These are phyloP conservation scores for Geotrichum fermentans DNA, from an alignment of 1,139 yeast species.

Conservation along the genomic window DNA sequence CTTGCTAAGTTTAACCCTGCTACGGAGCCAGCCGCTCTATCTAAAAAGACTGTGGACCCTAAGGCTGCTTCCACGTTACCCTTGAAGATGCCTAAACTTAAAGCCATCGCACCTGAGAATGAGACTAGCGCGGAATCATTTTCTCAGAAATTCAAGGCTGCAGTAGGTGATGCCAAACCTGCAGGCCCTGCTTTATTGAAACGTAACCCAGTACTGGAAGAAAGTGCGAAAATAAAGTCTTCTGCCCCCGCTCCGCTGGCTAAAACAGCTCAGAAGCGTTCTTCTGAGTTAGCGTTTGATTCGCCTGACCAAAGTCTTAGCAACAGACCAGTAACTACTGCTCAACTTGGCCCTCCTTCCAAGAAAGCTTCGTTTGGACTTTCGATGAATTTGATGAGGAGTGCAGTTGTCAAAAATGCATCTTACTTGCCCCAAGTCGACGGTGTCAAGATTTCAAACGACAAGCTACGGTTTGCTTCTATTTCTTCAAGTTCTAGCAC, in stretches of 20 bases:
- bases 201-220: background rate
- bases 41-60: no score
- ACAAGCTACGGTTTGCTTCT: constrained; percentile 33
- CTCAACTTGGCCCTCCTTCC: constrained; percentile 3
- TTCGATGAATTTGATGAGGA: constrained; percentile 5
- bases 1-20: no score
- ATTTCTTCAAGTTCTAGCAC: constrained; percentile 16
- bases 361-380: constrained; percentile 13
- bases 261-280: constrained; percentile 8
- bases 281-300: constrained; percentile 20
- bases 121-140: no score
- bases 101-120: no score
- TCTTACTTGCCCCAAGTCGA: constrained; percentile 32
- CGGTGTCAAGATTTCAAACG: constrained; percentile 37
- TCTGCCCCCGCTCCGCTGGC: background rate
- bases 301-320: constrained; percentile 10
- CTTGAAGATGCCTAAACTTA: no score
- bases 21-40: no score
- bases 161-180: no score
- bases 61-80: no score
- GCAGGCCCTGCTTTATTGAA: background rate
- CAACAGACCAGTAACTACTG: constrained; percentile 2
- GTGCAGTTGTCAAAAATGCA: constrained; percentile 8
- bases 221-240: background rate
- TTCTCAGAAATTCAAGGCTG: no score